Evolutionary conservation across 192 early-diverging fungal species (phyloP).

Genomic region (Coemansia sp.): DNA sequence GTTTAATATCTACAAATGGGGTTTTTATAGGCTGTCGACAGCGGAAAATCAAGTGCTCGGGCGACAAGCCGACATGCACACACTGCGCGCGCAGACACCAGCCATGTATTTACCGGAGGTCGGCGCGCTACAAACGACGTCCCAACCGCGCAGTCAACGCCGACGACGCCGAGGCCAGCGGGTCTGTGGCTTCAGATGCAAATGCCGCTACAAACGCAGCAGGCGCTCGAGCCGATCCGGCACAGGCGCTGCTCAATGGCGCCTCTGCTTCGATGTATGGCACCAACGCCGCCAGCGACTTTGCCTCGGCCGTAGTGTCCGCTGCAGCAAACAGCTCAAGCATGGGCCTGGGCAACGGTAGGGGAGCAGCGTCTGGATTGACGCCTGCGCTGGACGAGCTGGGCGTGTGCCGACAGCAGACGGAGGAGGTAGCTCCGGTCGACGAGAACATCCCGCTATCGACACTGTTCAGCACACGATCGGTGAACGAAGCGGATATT

Average conservation of each 20-base stretch:
- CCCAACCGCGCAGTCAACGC: conserved; percentile 9
- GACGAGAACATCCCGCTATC: conserved; percentile 47
- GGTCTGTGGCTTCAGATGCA: background rate
- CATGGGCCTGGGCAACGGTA: background rate
- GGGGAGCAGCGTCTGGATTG: background rate
- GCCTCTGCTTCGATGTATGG: background rate
- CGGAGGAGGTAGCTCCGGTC: conserved; percentile 11
- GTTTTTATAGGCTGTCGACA: conserved; percentile 49
- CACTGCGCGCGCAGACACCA: conserved; percentile 53
- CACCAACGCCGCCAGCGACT: background rate
- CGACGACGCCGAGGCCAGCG: background rate
- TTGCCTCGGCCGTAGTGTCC: background rate
- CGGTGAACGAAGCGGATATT: conserved; percentile 51
- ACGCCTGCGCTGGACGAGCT: background rate
- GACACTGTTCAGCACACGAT: conserved; percentile 40
- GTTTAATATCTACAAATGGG: background rate
- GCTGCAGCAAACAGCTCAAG: background rate
- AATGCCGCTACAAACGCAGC: background rate
- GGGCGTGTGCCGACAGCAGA: background rate
- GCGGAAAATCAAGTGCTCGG: conserved; percentile 54
- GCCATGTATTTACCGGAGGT: conserved; percentile 52
- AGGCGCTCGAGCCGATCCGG: background rate
- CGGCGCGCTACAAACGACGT: conserved; percentile 55
- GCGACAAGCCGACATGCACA: conserved; percentile 50
- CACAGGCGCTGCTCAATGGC: background rate